These are phyloP conservation scores for Chaetomium sp. DNA, from an alignment of 2,329 filamentous ascomycete genomes.

Conservation along the genomic window DNA sequence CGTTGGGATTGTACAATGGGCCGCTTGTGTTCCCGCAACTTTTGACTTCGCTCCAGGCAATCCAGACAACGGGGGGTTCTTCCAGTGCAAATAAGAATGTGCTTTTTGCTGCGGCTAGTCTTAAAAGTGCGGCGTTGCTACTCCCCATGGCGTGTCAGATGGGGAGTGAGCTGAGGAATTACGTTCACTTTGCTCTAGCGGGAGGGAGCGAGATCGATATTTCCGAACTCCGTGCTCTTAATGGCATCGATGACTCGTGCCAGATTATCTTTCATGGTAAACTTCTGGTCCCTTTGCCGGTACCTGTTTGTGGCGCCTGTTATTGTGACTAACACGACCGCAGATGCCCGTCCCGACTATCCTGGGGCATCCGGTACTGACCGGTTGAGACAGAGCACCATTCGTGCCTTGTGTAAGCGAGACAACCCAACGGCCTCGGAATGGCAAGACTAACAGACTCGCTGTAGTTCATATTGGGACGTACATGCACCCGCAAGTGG, in stretches of 20 bases:
- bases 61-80: conserved; percentile 46
- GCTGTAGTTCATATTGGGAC: conserved; percentile 57
- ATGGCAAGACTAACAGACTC: not conserved
- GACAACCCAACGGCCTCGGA: not conserved
- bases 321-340: conserved; percentile 15
- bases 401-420: conserved; percentile 55
- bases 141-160: conserved; percentile 84
- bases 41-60: conserved; percentile 54
- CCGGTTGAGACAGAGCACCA: conserved; percentile 60
- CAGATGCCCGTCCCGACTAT: conserved; percentile 72
- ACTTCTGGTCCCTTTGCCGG: not conserved
- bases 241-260: conserved; percentile 69
- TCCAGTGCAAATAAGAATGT: conserved; percentile 59
- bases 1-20: conserved; percentile 50
- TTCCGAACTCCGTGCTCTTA: conserved; percentile 64
- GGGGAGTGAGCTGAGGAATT: conserved; percentile 60
- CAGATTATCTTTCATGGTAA: conserved; percentile 54
- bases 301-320: not conserved
- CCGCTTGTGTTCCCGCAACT: conserved; percentile 63
- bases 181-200: conserved; percentile 77
- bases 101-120: conserved; percentile 69
- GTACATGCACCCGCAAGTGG: conserved; percentile 70
- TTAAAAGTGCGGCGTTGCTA: conserved; percentile 65
- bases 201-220: conserved; percentile 65
- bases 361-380: conserved; percentile 60